Conservation (phyloP, 164 flowering plant genomes). For the Amborella trichopoda region DNA sequence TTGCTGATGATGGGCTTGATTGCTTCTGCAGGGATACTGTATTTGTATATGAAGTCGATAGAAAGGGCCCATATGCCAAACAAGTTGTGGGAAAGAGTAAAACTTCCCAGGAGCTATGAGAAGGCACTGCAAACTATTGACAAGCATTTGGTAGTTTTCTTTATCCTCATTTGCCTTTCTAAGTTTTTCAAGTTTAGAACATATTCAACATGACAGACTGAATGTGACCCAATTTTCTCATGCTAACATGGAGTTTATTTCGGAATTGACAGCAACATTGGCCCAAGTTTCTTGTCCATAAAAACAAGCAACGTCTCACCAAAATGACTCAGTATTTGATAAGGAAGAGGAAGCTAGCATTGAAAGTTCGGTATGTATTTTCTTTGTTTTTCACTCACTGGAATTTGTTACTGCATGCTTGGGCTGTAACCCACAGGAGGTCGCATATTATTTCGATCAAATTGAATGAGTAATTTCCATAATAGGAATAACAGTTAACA, state of each 20-base stretch:
- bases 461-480: background rate
- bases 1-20: background rate
- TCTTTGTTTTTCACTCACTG: background rate
- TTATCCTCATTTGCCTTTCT: background rate
- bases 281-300: constrained; percentile 83
- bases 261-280: constrained; percentile 55
- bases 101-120: constrained; percentile 71
- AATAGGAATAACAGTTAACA: too few species aligned
- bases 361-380: constrained; percentile 65
- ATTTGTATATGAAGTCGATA: constrained; percentile 87
- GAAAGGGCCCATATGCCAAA: constrained; percentile 90
- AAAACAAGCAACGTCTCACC: constrained; percentile 74
- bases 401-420: background rate
- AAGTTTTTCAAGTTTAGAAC: background rate
- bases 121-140: constrained; percentile 78
- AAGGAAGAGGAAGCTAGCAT: constrained; percentile 86
- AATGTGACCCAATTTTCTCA: background rate
- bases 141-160: constrained; percentile 61
- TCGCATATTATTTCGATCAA: background rate
- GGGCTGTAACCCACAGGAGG: background rate
- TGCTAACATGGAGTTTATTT: background rate
- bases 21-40: constrained; percentile 70
- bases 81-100: constrained; percentile 85
- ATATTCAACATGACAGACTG: background rate
- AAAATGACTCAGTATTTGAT: constrained; percentile 95